Evolutionary conservation across 768 basidiomycete species (phyloP), one percentile per base, ranked within the genome.

Genomic region (Mycena chlorophos): DNA sequence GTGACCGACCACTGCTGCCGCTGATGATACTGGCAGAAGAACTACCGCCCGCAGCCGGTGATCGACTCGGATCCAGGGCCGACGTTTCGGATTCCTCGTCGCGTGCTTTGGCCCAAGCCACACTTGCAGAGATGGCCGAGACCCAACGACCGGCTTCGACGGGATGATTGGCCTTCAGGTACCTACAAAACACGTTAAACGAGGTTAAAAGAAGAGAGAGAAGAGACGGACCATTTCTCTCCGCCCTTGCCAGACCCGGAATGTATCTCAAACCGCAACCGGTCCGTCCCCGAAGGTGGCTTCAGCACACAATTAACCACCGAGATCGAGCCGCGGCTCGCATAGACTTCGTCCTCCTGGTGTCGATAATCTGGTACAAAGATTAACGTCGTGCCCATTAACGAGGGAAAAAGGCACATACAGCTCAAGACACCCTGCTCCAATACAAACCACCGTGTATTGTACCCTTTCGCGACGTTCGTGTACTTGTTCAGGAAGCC

Each of bases 401-500:
- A 25, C 19, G 22, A 46, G 40, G 22, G 38, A 20, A 29, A 37
- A 17, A 48, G 16, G 29, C 1, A 80, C 89, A 23, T 66, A 91
- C 91, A 94, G 17, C 89, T 91, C n/a, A 95, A 69, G 23, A 89
- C 76, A 0, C 93, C 94, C 51, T 88, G 82, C 64, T 90, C 87
- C 19, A 97, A 79, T 0, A 96, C 91, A 65, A 98, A 96, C 93
- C 94, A 97, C 1, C 94, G 78, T 0, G 89, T 88, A 56, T 85
- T 86, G 67, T 94, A 96, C 0, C 95, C 94, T 62, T 85, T 87
- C 0, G 92, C 91, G 34, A 97, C 90, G 63, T 97, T 98, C 1
- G 88, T 86, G 66, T 94, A 97, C 69, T 98, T 98, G 69, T 90
- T 92, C 19, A 93, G 74, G 65, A 92, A 92, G 0, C 91, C 92